Conservation (phyloP, 148 eudicot species). For the Cornus florida region DNA sequence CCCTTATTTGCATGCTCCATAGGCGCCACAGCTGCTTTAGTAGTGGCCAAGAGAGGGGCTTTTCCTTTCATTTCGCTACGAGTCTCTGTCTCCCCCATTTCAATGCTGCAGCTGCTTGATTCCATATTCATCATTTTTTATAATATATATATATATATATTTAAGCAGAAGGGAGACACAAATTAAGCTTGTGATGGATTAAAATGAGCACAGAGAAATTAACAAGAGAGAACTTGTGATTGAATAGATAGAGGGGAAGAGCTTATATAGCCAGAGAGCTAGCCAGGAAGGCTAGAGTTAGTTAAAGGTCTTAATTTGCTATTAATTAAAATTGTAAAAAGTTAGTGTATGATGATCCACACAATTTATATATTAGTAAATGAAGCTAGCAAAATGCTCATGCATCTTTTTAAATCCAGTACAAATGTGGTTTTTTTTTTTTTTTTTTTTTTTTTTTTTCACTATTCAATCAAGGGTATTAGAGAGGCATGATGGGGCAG, state of each 20-base stretch:
- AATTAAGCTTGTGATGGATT: too few relatives aligned
- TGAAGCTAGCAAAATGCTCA: background rate
- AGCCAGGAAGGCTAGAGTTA: background rate
- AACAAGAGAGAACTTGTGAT: background rate
- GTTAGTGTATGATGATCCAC: too few relatives aligned
- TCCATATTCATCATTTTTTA: slow-evolving; percentile 24
- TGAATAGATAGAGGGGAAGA: background rate
- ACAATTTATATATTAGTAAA: background rate
- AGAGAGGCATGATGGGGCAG: background rate
- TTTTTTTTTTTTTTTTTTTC: background rate
- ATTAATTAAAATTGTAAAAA: background rate
- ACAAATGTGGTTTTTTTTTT: background rate
- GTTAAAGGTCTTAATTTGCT: background rate
- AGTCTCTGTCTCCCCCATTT: slow-evolving; percentile 4
- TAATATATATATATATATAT: background rate
- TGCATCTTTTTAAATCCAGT: background rate
- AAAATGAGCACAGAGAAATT: too few relatives aligned
- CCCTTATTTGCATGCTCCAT: too few relatives aligned
- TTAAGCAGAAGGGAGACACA: background rate
- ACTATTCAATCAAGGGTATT: background rate
- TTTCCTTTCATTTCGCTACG: slow-evolving; percentile 20
- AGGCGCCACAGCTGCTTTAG: background rate
- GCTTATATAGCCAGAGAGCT: background rate
- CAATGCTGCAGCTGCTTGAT: slow-evolving; percentile 12
- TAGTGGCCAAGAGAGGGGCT: slow-evolving; percentile 31